Evolutionary conservation across 2,329 filamentous ascomycete genomes (phyloP).

Genomic region (Ophiostoma australiae): DNA sequence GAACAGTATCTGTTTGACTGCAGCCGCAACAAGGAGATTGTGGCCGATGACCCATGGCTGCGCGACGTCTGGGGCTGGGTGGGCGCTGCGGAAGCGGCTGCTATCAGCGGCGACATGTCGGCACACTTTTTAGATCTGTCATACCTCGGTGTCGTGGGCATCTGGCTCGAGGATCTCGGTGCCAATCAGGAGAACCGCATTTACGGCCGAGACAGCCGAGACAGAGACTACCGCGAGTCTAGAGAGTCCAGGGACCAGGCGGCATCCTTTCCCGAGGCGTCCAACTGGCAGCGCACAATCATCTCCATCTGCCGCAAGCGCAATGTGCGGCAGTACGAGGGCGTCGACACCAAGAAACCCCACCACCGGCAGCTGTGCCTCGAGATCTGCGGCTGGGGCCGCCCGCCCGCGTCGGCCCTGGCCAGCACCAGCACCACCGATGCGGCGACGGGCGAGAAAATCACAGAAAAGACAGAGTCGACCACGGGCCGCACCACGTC

Average conservation of each 20-base stretch:
- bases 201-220: constrained; percentile 26
- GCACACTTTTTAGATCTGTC: constrained; percentile 64
- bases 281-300: constrained; percentile 58
- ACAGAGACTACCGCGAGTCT: constrained; percentile 1
- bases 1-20: constrained; percentile 62
- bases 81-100: constrained; percentile 59
- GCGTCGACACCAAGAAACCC: constrained; percentile 48
- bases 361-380: constrained; percentile 71
- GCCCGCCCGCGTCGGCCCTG: constrained; percentile 35
- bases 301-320: constrained; percentile 59
- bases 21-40: constrained; percentile 59
- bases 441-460: background rate
- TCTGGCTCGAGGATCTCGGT: constrained; percentile 69
- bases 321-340: constrained; percentile 43
- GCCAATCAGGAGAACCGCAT: constrained; percentile 31
- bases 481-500: constrained; percentile 43
- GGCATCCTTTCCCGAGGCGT: constrained; percentile 45
- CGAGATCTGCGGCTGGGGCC: constrained; percentile 68
- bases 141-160: constrained; percentile 66
- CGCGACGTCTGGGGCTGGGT: constrained; percentile 75
- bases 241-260: constrained; percentile 36
- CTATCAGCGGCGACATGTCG: constrained; percentile 65
- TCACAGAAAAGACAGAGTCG: constrained; percentile 5
- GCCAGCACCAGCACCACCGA: background rate
- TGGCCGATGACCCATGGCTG: constrained; percentile 68